phyloP scores from a whole-genome alignment of 441 rosid genomes.

The Arabidopsis lyrata region DNA sequence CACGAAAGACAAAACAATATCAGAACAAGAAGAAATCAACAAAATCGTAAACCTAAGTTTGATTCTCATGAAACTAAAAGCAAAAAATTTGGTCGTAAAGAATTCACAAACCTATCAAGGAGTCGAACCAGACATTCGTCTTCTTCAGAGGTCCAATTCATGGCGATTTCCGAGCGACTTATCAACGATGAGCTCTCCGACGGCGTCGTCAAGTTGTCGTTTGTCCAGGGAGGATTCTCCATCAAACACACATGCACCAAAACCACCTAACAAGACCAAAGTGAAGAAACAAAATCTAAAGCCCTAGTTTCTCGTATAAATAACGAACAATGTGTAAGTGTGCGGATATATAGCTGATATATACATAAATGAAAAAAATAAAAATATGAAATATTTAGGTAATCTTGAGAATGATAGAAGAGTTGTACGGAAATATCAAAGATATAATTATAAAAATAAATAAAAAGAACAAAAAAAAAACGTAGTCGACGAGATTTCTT shows the following conservation, averaged over 20 bases:
- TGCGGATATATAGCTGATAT: too few relatives aligned
- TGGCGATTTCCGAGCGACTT: neutral
- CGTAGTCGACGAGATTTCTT: too few relatives aligned
- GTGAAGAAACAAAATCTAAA: neutral
- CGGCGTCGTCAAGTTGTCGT: neutral
- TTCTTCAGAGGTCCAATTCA: constrained; percentile 21
- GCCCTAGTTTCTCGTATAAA: neutral
- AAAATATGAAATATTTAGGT: too few relatives aligned
- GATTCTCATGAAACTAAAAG: neutral
- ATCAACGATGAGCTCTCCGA: neutral
- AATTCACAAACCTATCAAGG: constrained; percentile 27
- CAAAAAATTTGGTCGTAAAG: neutral
- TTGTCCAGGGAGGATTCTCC: constrained; percentile 18
- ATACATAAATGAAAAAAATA: too few relatives aligned
- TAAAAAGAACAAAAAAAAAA: too few relatives aligned
- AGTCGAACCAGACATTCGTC: neutral
- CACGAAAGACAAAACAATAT: constrained; percentile 1
- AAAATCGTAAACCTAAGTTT: constrained; percentile 1
- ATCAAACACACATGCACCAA: constrained; percentile 15
- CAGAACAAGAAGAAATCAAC: neutral
- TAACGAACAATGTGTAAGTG: neutral
- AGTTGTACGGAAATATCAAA: too few relatives aligned
- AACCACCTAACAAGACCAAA: neutral
- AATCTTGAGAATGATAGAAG: too few relatives aligned
- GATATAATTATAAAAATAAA: too few relatives aligned